Percentiles rank a stretch among this genome's conserved stretches.
Conservation (phyloP, 805 yeast genomes). For the Kodamaea hsintzibuensis region DNA sequence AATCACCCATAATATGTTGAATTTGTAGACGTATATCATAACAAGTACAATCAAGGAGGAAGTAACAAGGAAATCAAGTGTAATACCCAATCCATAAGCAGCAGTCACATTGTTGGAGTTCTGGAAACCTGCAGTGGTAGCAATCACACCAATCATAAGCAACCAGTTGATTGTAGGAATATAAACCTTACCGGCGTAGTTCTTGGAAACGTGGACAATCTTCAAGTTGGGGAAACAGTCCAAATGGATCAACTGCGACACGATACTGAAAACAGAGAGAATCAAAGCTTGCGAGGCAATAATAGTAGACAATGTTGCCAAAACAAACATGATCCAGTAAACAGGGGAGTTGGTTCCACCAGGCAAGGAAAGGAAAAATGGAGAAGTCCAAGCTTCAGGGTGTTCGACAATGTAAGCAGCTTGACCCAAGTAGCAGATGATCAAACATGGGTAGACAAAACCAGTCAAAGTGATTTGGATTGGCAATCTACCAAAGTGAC, state of each 20-base stretch:
- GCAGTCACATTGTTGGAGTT: constrained; percentile 53
- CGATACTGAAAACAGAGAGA: constrained; percentile 53
- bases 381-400: constrained; percentile 41
- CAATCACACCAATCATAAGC: constrained; percentile 51
- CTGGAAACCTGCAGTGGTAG: constrained; percentile 54
- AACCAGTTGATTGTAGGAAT: constrained; percentile 52
- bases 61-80: constrained; percentile 56
- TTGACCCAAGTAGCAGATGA: constrained; percentile 59
- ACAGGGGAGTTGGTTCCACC: constrained; percentile 45
- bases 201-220: constrained; percentile 45
- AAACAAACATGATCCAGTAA: constrained; percentile 52
- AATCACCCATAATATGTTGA: constrained; percentile 34
- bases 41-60: constrained; percentile 46
- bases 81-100: constrained; percentile 61
- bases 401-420: constrained; percentile 47
- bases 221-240: constrained; percentile 55
- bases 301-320: constrained; percentile 56
- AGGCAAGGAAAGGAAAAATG: constrained; percentile 53
- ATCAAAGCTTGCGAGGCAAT: constrained; percentile 64
- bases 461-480: constrained; percentile 47
- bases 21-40: constrained; percentile 46
- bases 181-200: constrained; percentile 51
- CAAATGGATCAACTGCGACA: constrained; percentile 52
- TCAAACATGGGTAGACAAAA: constrained; percentile 53
- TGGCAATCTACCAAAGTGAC: constrained; percentile 53